A percentile compares a stretch with the other conserved stretches of the same genome.
These are phyloP conservation scores for Phanerodontia chrysosporium DNA, from an alignment of 768 basidiomycete species.

Conservation along the genomic window DNA sequence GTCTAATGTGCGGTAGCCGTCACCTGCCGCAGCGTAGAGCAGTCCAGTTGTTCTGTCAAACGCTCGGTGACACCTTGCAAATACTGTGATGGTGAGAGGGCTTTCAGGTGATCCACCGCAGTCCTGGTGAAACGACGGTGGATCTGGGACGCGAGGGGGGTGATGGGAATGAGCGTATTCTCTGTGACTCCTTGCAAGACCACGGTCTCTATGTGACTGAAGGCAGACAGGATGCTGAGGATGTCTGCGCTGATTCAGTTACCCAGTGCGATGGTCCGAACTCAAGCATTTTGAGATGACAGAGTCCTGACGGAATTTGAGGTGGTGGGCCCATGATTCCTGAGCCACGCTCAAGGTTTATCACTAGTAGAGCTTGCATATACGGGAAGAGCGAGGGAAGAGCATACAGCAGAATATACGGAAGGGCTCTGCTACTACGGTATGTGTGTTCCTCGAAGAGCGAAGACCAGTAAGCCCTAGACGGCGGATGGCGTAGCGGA, in stretches of 20 bases:
- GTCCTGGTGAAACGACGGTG: not conserved
- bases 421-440: not conserved
- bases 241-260: too few species aligned
- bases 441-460: not conserved
- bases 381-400: not conserved
- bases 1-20: too few species aligned
- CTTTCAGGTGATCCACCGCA: not conserved
- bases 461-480: not conserved
- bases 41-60: not conserved
- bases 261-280: too few species aligned
- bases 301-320: too few species aligned
- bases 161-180: not conserved
- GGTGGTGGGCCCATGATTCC: too few species aligned
- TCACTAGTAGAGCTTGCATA: too few species aligned
- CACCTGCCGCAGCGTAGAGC: not conserved
- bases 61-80: not conserved
- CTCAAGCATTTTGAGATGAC: too few species aligned
- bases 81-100: not conserved
- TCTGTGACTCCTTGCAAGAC: not conserved
- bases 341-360: too few species aligned
- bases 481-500: not conserved
- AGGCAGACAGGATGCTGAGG: not conserved
- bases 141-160: not conserved
- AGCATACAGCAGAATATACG: not conserved
- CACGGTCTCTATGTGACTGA: not conserved